A percentile compares a stretch with the other conserved stretches of the same genome.
Conservation (phyloP, 495 filamentous ascomycete species). For the Beverwykella pulmonaria region DNA sequence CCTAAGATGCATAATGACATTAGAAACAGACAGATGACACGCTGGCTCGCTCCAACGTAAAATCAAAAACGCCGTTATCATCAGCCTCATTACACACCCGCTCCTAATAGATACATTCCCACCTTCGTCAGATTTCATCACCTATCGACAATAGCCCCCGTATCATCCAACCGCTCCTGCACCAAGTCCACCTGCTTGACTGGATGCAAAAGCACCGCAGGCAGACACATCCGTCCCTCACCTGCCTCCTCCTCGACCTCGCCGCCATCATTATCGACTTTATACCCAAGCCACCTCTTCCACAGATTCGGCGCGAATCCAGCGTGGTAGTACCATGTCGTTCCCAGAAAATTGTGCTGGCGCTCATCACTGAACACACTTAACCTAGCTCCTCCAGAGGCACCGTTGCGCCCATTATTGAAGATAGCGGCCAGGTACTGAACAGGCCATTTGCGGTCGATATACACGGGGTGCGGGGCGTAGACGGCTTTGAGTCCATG, state of each 20-base stretch:
- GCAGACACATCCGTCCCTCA: conserved; percentile 55
- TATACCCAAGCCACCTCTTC: conserved; percentile 82
- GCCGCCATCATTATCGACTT: conserved; percentile 82
- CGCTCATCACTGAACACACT: conserved; percentile 75
- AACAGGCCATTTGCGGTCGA: conserved; percentile 87
- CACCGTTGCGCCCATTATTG: conserved; percentile 83
- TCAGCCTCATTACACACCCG: no score
- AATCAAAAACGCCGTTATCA: background rate
- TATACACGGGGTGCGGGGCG: conserved; percentile 85
- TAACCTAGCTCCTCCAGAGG: conserved; percentile 69
- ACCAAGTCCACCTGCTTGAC: conserved; percentile 84
- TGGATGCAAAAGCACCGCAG: conserved; percentile 73
- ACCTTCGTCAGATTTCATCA: background rate
- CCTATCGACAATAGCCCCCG: background rate
- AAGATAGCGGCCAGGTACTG: conserved; percentile 78
- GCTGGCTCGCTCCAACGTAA: no score
- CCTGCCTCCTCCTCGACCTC: conserved; percentile 75
- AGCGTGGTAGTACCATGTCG: conserved; percentile 94
- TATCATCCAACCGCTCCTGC: conserved; percentile 2
- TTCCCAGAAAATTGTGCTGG: conserved; percentile 86
- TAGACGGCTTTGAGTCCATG: conserved; percentile 96
- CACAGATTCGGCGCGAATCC: conserved; percentile 82
- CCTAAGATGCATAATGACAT: no score
- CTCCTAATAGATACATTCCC: background rate
- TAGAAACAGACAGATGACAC: no score